Conservation (phyloP, 2,329 filamentous ascomycete species). For the Aspergillus uvarum region DNA sequence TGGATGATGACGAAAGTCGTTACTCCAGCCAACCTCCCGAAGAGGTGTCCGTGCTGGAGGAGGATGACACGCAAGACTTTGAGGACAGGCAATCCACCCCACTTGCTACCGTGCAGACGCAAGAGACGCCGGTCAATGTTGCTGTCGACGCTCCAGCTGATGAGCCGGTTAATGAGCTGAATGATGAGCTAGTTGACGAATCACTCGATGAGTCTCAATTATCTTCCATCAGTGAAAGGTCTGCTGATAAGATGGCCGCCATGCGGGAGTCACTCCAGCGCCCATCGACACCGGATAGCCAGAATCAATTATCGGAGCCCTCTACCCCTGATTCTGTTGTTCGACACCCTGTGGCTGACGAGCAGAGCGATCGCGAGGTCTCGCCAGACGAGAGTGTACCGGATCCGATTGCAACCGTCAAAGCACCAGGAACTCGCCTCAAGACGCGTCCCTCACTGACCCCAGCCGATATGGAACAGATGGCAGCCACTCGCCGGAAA, state of each 20-base stretch:
- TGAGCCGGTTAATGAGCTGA: conserved; percentile 32
- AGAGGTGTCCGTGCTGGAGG: conserved; percentile 22
- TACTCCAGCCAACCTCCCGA: conserved; percentile 51
- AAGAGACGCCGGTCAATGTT: conserved; percentile 26
- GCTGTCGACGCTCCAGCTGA: neutral
- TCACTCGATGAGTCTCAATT: conserved; percentile 13
- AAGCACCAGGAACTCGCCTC: conserved; percentile 78
- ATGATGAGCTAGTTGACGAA: neutral
- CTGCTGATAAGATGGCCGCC: conserved; percentile 38
- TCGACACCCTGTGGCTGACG: conserved; percentile 64
- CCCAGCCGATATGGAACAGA: conserved; percentile 76
- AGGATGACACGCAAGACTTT: conserved; percentile 31
- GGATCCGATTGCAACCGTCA: conserved; percentile 82
- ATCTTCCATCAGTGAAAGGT: conserved; percentile 46
- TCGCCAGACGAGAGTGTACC: conserved; percentile 63
- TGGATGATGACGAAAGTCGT: conserved; percentile 56
- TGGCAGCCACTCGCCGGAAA: conserved; percentile 82
- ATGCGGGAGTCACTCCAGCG: conserved; percentile 42
- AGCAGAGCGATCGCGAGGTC: conserved; percentile 34
- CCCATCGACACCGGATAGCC: conserved; percentile 53
- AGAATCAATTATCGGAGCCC: conserved; percentile 59
- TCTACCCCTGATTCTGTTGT: conserved; percentile 89
- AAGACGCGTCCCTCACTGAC: conserved; percentile 88
- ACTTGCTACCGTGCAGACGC: conserved; percentile 28
- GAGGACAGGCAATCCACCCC: conserved; percentile 34